Evolutionary conservation across 169 alveolate species (phyloP), one percentile per base, ranked within the genome.

Genomic region (Neospora caninum): DNA sequence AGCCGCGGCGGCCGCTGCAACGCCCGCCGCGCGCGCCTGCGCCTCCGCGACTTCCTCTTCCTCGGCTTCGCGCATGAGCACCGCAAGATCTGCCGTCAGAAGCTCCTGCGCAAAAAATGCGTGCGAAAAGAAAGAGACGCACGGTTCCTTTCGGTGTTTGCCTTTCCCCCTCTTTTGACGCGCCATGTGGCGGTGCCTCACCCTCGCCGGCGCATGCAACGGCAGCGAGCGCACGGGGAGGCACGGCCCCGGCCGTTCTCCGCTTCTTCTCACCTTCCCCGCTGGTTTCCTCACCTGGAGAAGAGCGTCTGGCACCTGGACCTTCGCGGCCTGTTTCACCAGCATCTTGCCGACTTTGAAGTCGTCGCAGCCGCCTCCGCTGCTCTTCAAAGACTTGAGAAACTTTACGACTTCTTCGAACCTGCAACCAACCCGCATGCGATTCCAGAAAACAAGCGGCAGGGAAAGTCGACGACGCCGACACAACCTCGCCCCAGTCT

Each of bases 301-400:
- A 34, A 88, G 41, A 7, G 53, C 38, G 53, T 45, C 83, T 31
- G 92, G 92, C 34, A 88, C 36, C 38, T 53, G 83, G 10, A 89
- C 82, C 45, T 89, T 89, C 49, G 93, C 93, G 9, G 93, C 93
- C 49, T 89, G 93, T 45, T 89, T 89, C 41, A 89, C 93, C 31
- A 89, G 78, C 93, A 89, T 89, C 78, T 89, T 89, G 42, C 93
- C 93, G 18, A 89, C 82, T 38, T 80, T 78, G 93, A 89, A 89
- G 73, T 89, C 93, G 78, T 89, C 93, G 49, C 80, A 78, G 73
- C 93, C 93, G 20, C 89, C 89, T 36, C 93, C 93, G 78, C 93
- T 89, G 93, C 93, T 45, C 73, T 89, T 89, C 70, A 89, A 53
- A 29, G 93, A 89, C 78, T 89, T 89, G 49, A 89, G 88, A 49